Evolutionary conservation across 768 basidiomycete genomes (phyloP), one percentile per base, ranked within the genome.

Genomic region (Nidularia pulvinata): DNA sequence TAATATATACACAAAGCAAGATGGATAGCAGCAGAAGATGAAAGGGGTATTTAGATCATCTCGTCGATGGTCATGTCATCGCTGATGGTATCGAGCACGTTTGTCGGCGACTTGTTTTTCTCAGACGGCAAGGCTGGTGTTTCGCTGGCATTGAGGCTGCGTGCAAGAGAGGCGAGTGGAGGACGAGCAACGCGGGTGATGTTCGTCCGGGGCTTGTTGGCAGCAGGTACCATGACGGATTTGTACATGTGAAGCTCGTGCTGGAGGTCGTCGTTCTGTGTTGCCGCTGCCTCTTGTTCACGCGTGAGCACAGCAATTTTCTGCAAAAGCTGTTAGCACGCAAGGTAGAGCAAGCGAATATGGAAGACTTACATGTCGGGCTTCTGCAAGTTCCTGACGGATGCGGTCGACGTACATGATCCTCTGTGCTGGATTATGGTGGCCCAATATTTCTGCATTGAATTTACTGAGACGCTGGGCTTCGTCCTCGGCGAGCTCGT

Each of bases 351-450:
- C 22, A 33, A 13, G 35, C n/a, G 2, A 13, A 37, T 37, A 44
- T 39, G 22, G 49, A 39, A 25, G 30, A 71, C 86, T 55, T 56
- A 91, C 93, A 69, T 91, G 89, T 67, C 93, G 93, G 5, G 82
- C 77, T 52, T 92, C 86, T 2, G 91, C 83, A 48, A 95, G 71
- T 64, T 96, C 93, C 52, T 80, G 74, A 35, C 94, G 79, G 50
- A 97, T 84, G 51, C 85, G 79, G 54, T 95, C 95, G 13, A 97
- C 85, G 59, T 96, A 95, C 66, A 85, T 76, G 61, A 97, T 93
- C 55, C 85, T 83, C 68, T 96, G 94, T 1, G 85, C 84, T 7
- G 91, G 89, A 63, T 95, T 95, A 34, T 81, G 78, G 64, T 95
- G 93, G 0, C 91, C 84, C 14, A 94, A 72, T 54, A 96, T 89